phyloP scores from a whole-genome alignment of 2,329 filamentous ascomycete genomes.

The Neofusicoccum ribis region DNA sequence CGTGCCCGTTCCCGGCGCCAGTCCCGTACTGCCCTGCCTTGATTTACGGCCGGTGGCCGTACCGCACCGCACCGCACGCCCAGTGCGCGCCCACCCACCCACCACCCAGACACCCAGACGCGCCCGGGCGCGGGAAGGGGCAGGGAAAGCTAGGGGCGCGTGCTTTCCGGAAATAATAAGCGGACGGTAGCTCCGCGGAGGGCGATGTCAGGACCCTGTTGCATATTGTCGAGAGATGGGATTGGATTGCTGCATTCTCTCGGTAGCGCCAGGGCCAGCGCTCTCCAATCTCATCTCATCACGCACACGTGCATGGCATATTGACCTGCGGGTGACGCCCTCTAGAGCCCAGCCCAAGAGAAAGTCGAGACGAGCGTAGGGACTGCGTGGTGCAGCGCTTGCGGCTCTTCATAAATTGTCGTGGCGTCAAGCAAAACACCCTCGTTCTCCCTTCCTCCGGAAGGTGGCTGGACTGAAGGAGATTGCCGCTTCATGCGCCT shows the following conservation, averaged over 20 bases:
- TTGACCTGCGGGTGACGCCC: slow-evolving; percentile 2
- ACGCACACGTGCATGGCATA: slow-evolving; percentile 10
- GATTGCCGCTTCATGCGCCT: slow-evolving; percentile 13
- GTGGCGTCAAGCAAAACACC: slow-evolving; percentile 13
- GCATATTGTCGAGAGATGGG: slow-evolving; percentile 1
- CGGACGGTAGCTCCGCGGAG: background rate
- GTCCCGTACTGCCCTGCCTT: slow-evolving; percentile 8
- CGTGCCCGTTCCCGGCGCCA: slow-evolving; percentile 13
- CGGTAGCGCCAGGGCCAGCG: background rate
- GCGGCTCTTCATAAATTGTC: slow-evolving; percentile 10
- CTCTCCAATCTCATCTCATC: slow-evolving; percentile 3
- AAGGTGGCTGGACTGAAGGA: slow-evolving; percentile 1
- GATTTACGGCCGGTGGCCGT: slow-evolving; percentile 14
- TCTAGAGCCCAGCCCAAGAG: background rate
- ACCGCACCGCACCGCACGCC: background rate
- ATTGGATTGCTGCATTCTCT: slow-evolving; percentile 6
- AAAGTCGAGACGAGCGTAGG: background rate
- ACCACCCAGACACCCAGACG: background rate
- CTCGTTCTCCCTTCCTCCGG: background rate
- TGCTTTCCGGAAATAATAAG: slow-evolving; percentile 15
- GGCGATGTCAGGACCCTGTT: background rate
- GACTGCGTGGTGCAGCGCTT: background rate
- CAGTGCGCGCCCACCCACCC: too few relatives aligned
- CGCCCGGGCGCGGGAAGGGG: background rate
- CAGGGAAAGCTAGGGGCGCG: background rate